phyloP scores from a whole-genome alignment of 2,329 filamentous ascomycete genomes.

The Epichloe uncinata region DNA sequence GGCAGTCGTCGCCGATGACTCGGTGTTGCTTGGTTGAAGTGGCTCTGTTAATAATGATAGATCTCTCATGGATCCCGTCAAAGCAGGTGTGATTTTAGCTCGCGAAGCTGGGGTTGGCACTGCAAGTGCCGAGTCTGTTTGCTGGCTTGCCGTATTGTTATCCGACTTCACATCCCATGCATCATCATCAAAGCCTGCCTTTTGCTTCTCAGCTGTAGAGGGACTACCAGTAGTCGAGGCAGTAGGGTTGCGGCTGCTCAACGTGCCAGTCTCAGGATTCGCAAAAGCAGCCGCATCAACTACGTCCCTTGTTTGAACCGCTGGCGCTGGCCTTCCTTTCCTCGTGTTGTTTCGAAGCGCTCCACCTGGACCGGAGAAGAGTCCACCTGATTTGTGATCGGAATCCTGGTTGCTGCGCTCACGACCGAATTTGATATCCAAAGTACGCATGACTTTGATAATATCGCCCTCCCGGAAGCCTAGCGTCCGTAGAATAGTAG shows the following conservation, averaged over 20 bases:
- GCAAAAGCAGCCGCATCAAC: constrained; percentile 82
- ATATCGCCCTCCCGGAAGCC: constrained; percentile 96
- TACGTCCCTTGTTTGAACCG: constrained; percentile 73
- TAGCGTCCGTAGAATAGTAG: constrained; percentile 67
- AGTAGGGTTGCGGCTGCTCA: constrained; percentile 11
- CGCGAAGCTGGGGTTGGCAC: constrained; percentile 7
- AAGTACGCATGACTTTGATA: constrained; percentile 78
- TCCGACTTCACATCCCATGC: constrained; percentile 82
- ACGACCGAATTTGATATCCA: constrained; percentile 71
- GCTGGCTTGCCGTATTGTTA: constrained; percentile 39
- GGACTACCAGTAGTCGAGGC: constrained; percentile 13
- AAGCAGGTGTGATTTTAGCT: constrained; percentile 9
- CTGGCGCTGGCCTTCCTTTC: constrained; percentile 76
- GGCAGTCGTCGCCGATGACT: constrained; percentile 16
- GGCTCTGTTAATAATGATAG: constrained; percentile 40
- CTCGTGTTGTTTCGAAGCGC: constrained; percentile 86
- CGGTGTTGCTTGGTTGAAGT: constrained; percentile 34
- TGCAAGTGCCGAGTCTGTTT: constrained; percentile 20
- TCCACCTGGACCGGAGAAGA: constrained; percentile 92
- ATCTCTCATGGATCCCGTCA: constrained; percentile 47
- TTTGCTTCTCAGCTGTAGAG: constrained; percentile 13
- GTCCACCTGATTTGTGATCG: constrained; percentile 48
- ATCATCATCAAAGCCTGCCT: constrained; percentile 78
- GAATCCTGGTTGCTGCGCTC: constrained; percentile 39
- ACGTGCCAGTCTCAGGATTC: constrained; percentile 30